Percentiles rank a stretch among this genome's conserved stretches.
These are phyloP conservation scores for Pythium dissimile DNA, from an alignment of 352 stramenopile species.

Conservation along the genomic window DNA sequence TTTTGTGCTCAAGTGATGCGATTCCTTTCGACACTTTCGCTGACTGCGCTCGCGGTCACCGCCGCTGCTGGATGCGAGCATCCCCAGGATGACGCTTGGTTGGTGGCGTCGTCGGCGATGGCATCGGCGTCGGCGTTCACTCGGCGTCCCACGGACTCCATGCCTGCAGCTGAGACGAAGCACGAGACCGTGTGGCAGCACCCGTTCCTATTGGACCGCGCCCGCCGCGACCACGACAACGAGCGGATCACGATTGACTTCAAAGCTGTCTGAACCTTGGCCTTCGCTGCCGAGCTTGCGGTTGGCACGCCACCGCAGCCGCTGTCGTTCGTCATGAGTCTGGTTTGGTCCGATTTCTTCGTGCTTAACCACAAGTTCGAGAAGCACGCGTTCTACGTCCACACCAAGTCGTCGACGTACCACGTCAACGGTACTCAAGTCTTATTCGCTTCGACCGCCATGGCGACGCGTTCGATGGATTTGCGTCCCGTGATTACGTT, in stretches of 20 bases:
- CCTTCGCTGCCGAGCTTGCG: background rate
- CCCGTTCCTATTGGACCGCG: background rate
- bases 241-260: background rate
- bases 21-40: no score
- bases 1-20: no score
- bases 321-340: background rate
- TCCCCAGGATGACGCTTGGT: no score
- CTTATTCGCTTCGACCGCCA: background rate
- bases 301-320: constrained; percentile 8
- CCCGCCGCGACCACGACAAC: background rate
- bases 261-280: background rate
- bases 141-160: no score
- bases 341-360: background rate
- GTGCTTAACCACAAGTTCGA: constrained; percentile 13
- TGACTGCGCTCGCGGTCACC: no score
- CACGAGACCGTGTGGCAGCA: background rate
- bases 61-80: no score
- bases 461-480: constrained; percentile 1
- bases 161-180: background rate
- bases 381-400: constrained; percentile 9
- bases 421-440: constrained; percentile 10
- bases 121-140: background rate
- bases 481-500: constrained; percentile 5
- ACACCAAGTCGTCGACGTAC: constrained; percentile 18
- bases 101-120: background rate